Evolutionary conservation across 768 basidiomycete species (phyloP), one percentile per base, ranked within the genome.

Genomic region (Tricholoma saponaceum): DNA sequence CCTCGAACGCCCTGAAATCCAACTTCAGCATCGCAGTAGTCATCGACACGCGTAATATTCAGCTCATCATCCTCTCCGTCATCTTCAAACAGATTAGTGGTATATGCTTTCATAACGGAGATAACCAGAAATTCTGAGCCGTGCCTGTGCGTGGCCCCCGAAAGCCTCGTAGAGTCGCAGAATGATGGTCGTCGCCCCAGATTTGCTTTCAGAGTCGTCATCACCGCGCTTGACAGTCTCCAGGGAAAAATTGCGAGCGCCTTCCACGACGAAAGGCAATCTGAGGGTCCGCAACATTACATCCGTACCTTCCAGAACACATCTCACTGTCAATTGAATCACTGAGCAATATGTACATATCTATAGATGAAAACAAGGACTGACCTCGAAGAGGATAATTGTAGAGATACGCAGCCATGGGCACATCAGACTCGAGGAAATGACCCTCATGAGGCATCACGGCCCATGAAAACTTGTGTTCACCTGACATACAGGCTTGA

Each of bases 181-280:
- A 6, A 98, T 75, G 52, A 98, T 73, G 0, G 86, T 90, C 52
- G 81, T 79, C 18, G 67, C 66, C 5, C 56, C 55, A n/a, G 58
- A 60, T 23, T 65, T 69, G 60, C 65, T 62, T 28, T 68, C 70
- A 33, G 73, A 67, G 54, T 76, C 73, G 64, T 97, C 94, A 53
- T 98, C 95, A 6, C 92, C 94, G 23, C 95, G 89, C 70, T 99
- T 99, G 72, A 98, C 76, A 9, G 97, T 98, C 70, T 98, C 96
- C 2, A 98, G 78, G 72, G 95, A 78, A 23, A 99, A 84, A 65
- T 96, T 96, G 2, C 79, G 77, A 1, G 87, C 89, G 9, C 87
- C 87, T 12, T 81, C 73, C 28, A 97, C 62, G 9, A 67, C 70
- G 75, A 98, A 91, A 0, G 87, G 87, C 0, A 80, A 71, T 50